Conservation (phyloP, 192 early-diverging fungal species). For the Helicostylum pulchrum region DNA sequence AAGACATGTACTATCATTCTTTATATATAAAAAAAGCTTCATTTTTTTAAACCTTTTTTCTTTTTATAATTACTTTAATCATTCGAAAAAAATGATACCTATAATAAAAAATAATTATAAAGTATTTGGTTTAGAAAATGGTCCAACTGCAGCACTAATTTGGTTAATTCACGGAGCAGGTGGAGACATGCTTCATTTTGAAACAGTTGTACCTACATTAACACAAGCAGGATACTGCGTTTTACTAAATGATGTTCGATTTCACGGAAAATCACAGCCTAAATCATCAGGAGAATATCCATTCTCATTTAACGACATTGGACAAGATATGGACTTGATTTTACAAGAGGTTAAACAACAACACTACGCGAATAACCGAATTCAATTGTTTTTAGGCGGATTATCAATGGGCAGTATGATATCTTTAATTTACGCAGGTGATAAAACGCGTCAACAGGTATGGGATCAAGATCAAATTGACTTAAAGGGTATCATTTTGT, state of each 20-base stretch:
- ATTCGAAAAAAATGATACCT: background rate
- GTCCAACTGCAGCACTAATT: background rate
- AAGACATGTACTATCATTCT: background rate
- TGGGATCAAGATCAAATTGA: background rate
- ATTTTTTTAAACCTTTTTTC: background rate
- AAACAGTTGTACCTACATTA: constrained; percentile 32
- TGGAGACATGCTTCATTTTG: constrained; percentile 20
- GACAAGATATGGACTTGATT: background rate
- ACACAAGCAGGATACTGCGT: constrained; percentile 46
- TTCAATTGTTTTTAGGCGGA: constrained; percentile 11
- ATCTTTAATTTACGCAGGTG: background rate
- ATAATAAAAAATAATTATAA: background rate
- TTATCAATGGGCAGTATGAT: constrained; percentile 23
- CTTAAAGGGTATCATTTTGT: background rate
- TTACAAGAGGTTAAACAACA: background rate
- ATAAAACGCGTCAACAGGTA: background rate
- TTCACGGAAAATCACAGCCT: constrained; percentile 42
- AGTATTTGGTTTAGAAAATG: constrained; percentile 1
- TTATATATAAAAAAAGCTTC: background rate
- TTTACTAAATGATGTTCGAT: constrained; percentile 38
- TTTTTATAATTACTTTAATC: background rate
- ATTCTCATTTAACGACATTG: background rate
- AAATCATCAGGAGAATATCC: background rate
- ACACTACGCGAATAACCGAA: background rate
- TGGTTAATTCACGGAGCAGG: constrained; percentile 29